These are phyloP conservation scores for Diaporthe citriasiana DNA, from an alignment of 2,329 filamentous ascomycete genomes.

Conservation along the genomic window DNA sequence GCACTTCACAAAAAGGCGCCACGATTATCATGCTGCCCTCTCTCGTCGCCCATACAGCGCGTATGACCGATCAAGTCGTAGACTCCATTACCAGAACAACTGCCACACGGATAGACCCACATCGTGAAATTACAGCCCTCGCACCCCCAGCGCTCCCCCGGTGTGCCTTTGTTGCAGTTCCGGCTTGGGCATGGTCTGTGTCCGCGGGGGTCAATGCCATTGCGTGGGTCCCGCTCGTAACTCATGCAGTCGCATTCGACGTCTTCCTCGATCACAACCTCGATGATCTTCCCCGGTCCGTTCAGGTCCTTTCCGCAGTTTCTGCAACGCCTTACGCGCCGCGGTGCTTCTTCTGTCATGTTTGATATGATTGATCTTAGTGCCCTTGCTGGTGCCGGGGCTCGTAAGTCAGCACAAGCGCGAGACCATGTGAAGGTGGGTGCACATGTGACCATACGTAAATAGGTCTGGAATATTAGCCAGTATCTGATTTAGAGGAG, in stretches of 20 bases:
- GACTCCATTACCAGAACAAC: neutral
- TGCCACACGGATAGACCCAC: neutral
- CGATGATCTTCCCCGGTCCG: neutral
- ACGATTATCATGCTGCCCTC: neutral
- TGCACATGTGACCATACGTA: neutral
- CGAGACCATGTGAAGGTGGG: neutral
- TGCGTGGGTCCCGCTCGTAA: neutral
- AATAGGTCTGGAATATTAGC: neutral
- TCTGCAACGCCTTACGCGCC: neutral
- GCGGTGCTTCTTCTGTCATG: neutral
- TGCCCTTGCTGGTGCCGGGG: too few relatives aligned
- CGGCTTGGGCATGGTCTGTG: neutral
- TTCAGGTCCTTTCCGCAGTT: neutral
- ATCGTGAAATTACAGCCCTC: neutral
- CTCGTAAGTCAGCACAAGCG: neutral
- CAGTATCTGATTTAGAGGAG: neutral
- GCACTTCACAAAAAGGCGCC: neutral
- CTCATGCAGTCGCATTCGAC: neutral
- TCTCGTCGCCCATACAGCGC: neutral
- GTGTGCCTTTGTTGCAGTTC: neutral
- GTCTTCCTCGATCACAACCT: neutral
- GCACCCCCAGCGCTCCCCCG: neutral
- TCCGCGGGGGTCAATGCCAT: neutral
- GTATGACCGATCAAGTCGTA: neutral
- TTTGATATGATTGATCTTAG: neutral